Evolutionary conservation across 345 rosid species (phyloP), one percentile per base, ranked within the genome.

Genomic region (Populus tremula): DNA sequence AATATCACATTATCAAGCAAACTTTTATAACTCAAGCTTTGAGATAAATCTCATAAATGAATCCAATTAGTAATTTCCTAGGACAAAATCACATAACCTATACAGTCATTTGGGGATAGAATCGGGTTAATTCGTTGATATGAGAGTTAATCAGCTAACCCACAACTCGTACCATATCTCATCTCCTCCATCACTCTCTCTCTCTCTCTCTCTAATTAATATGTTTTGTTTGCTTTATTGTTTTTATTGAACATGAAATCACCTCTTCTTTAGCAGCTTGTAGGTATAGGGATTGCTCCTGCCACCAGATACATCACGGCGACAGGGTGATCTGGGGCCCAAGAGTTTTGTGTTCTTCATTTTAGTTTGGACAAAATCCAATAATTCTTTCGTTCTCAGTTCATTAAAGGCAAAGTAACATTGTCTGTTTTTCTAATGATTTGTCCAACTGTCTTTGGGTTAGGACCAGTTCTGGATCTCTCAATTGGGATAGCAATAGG

Each of bases 401-500:
- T 63, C 17, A 10, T 63, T 63, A 63, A 31, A 29, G 45, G 53
- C n/a, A 79, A 43, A 14, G 12, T 29, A 69, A 53, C n/a, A 64
- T 25, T 53, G 72, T 36, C n/a, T 54, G 27, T 69, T 67, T 43
- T 83, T 69, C 79, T 81, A 50, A 70, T 78, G 72, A 45, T 67
- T 54, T 65, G 70, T 66, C 73, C 65, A 68, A 66, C 70, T 45
- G 73, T 39, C 72, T 80, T 80, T 53, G 20, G 59, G 23, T 43
- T 78, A 77, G 84, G 85, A 82, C 56, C 81, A 76, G 4, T 33
- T 33, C 5, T 33, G 64, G 78, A 65, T 74, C 82, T 75, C 76
- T 82, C 66, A 79, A 77, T 77, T 84, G 75, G 54, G 39, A 71
- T 36, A 79, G 76, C 36, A 33, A 33, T 4, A 33, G 0, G 36